Conservation (phyloP, 176 grass and related monocot genomes). For the Carex cristatella region DNA sequence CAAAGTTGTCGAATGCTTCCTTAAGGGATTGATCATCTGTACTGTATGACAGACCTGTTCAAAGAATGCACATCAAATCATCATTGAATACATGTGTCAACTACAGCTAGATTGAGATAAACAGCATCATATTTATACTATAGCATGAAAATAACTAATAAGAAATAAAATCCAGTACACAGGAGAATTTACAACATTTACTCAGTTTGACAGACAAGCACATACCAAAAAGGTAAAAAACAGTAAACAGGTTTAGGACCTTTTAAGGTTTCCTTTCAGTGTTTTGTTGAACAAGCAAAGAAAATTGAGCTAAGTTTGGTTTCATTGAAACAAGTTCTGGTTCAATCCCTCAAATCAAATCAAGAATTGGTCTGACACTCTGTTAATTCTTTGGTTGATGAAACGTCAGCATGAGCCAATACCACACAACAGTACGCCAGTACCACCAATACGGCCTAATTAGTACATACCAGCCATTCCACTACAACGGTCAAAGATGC, state of each 20-base stretch:
- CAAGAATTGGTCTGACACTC: not conserved
- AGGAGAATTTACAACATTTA: not conserved
- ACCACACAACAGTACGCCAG: not conserved
- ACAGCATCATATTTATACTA: not conserved
- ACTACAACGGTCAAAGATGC: not conserved
- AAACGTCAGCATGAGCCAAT: not conserved
- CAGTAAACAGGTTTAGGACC: not conserved
- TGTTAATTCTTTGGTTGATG: not conserved
- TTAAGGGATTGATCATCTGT: constrained; percentile 40
- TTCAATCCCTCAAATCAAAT: not conserved
- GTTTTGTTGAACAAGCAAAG: not conserved
- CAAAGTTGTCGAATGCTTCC: constrained; percentile 49
- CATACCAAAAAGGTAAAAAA: not conserved
- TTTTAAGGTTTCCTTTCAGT: not conserved
- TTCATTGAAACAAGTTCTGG: not conserved
- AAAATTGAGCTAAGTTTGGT: not conserved
- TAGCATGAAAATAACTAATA: not conserved
- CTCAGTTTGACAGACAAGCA: not conserved
- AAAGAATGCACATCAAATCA: not conserved
- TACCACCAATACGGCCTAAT: not conserved
- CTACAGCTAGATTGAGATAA: not conserved
- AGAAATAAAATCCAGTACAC: not conserved
- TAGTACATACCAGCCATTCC: not conserved
- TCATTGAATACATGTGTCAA: not conserved
- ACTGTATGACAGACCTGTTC: constrained; percentile 51